Base-by-base conservation (phyloP, 345 rosid species). In the Gossypium longicalyx region DNA sequence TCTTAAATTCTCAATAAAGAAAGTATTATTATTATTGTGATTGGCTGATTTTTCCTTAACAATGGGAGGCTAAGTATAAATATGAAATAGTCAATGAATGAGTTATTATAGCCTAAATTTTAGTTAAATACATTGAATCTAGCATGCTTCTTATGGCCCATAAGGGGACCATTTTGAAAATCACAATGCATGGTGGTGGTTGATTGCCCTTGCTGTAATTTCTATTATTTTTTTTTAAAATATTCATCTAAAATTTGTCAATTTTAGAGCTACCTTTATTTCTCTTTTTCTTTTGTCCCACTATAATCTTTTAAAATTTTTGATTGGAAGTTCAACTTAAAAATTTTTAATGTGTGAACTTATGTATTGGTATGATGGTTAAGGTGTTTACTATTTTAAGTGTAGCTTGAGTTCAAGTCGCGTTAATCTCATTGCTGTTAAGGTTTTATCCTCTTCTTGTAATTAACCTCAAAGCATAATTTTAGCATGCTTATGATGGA, bases 401-500 rank as follows among this genome's bases (percentile, higher is more conserved):
- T 34, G 6, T 1, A 6, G 6, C 0, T 34, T 34, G 1, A 0
- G 38, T 34, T 34, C 0, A 34, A 34, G 1, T 34, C 0, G 6
- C 0, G 1, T 34, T 34, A 34, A 34, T 34, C 0, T 0, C 6
- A 4, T 34, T 34, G 6, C 3, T 34, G 0, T 34, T 34, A 34
- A 0, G 1, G 1, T 34, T 4, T 34, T 34, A 34, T 0, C 1
- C 1, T 4, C 0, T 34, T 34, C 1, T 4, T 34, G 0, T 34
- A 34, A 34, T 34, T 34, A 64, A 41, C 23, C 67, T 63, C 12
- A 17, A 34, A 38, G 44, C 67, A 38, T 62, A 34, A 17, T 34
- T 63, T 38, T 15, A 56, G 51, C 49, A 41, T 41, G 49, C 49
- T 3, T 34, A 34, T 34, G 38, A 34, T 41, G 13, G 38, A n/a